Evolutionary conservation across 257 asterid genomes (phyloP), one percentile per base, ranked within the genome.

Genomic region (Nicotiana paniculata): DNA sequence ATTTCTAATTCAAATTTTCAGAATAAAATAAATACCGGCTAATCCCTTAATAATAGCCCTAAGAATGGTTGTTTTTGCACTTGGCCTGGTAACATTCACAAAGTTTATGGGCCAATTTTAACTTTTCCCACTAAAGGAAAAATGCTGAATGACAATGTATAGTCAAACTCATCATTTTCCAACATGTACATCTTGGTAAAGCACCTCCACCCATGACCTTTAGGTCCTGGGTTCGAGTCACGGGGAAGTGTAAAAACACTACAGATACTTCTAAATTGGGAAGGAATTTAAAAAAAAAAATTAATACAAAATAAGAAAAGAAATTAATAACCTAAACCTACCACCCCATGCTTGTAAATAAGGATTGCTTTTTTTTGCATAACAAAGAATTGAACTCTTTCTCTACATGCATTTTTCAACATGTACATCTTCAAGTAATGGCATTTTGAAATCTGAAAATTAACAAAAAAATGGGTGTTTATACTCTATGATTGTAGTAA

Each of bases 381-480:
- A 43, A 43, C 51, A 43, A 43, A 43, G 39, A 74, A 51, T 75
- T 48, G 51, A 58, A 75, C 63, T 30, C 51, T 21, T 24, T 32
- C 62, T 35, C 74, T 24, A 18, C 4, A 10, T n/a, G 21, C 13
- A 66, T 8, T 62, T 61, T 21, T 28, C n/a, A 58, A 64, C 75
- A 18, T 37, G 30, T 77, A 77, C 79, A 77, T 62, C 84, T 81
- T 74, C 21, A 39, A 83, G 83, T 58, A 85, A 81, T 64, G 83
- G 83, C 77, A 84, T 77, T 59, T 75, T 79, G 86, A 90, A 90
- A 86, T 7, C 3, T 74, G 12, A 48, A 51, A 74, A 51, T 51
- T 75, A 75, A 51, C 46, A 75, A 75, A 89, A 21, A 83, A 80
- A 86, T 86, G 81, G 82, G 87, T 90, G 65, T 85, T 72, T 77